Evolutionary conservation across 2,329 filamentous ascomycete species (phyloP), one percentile per base, ranked within the genome.

Genomic region (Penicillium sp.): DNA sequence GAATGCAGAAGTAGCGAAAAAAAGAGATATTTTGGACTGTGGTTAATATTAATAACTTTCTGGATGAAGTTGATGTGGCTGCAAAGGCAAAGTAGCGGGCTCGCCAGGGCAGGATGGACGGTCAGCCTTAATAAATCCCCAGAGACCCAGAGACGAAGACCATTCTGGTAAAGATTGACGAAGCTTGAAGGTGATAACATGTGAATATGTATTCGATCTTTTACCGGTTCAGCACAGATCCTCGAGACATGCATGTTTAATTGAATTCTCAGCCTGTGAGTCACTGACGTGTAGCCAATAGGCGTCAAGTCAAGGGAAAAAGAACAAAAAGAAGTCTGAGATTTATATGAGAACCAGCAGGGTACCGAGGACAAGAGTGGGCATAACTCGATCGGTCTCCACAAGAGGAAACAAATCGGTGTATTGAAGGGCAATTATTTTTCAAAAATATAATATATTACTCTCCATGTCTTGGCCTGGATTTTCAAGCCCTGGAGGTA

Each of bases 1-100:
- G 25, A 74, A 83, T 67, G 87, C 88, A 70, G 83, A 84, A 68
- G 87, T 92, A 61, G 87, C 89, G 79, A 82, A 84, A 63, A 87
- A 87, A 91, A 68, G 89, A 94, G 72, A 89, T 90, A 49, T 94
- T 94, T 70, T 89, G 89, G 14, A 89, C 89, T 5, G 89, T 91
- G 28, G 86, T 89, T 69, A 82, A 87, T 50, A 83, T 93, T 60
- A 81, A 84, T 62, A 87, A 86, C 57, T 93, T 93, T 77, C 84
- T 87, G 78, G 85, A 82, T 62, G 87, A 90, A 74, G 84, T 84
- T 17, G 84, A 91, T 42, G 88, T 85, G 42, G 80, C 93, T 62
- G 75, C 77, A 38, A 75, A 88, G 44, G 88, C 85, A 53, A 93
- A 50, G 47, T 7, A 62, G 58, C 51, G 58, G 60, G 9, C 40